Evolutionary conservation across 2,329 filamentous ascomycete genomes (phyloP), one percentile per base, ranked within the genome.

Genomic region (Daldinia sp.): DNA sequence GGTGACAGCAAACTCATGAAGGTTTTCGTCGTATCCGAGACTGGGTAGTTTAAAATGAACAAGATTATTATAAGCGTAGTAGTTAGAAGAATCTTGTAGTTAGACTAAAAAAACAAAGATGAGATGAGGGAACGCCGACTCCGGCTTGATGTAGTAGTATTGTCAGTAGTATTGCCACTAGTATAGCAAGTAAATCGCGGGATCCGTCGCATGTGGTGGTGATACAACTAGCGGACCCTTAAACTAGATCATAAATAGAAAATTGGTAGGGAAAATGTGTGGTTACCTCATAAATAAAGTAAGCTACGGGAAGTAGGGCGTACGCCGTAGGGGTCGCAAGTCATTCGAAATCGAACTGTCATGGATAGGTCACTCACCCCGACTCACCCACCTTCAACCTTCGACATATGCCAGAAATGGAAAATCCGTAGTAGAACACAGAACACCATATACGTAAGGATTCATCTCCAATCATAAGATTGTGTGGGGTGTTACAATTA

Each of bases 401-500:
- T 20, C 15, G 18, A 35, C 53, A 23, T 42, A 39, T 60, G 39
- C 20, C 33, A 46, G 53, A 51, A 56, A 58, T 56, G 35, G 48
- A 50, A 41, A 68, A 54, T 13, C 20, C 46, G 20, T 33, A 33
- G 39, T 58, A 18, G 33, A 23, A 15, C 18, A 41, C 28, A 18
- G 2, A 20, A 48, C 41, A 46, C 33, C 33, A 35, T 10, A 35
- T 30, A 12, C 12, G 30, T 39, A 54, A 35, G 28, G 20, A 56
- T 42, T 57, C 18, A 55, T 59, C 50, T 37, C 54, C 35, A 54
- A 48, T 56, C 35, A 42, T 28, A 26, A 20, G 42, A 48, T 33
- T 20, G 59, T 54, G 63, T 65, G 55, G 70, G 68, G 63, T 65
- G 68, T 65, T 65, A 55, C 50, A 65, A 28, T 58, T 46, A 56